A percentile compares a stretch with the other conserved stretches of the same genome.
phyloP scores from a whole-genome alignment of 2,329 filamentous ascomycete species.

The Ceratocystis cubensis region DNA sequence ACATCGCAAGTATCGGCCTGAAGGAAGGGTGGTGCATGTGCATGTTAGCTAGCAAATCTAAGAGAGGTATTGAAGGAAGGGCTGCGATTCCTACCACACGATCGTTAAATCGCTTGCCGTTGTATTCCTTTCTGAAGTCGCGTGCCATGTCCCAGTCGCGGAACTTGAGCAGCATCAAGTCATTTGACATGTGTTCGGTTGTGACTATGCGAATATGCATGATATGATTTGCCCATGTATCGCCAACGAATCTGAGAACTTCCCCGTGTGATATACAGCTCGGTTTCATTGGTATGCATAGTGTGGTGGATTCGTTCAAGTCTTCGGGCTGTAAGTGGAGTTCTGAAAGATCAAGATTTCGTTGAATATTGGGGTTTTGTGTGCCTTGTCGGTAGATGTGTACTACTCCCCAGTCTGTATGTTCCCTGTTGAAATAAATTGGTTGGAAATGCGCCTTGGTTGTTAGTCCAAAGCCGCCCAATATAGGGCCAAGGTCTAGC shows the following conservation, averaged over 20 bases:
- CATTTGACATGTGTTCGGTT: conserved; percentile 77
- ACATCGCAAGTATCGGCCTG: conserved; percentile 85
- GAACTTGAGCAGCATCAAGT: conserved; percentile 94
- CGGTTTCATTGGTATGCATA: conserved; percentile 90
- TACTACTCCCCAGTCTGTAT: conserved; percentile 83
- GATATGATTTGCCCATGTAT: conserved; percentile 72
- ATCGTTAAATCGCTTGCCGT: conserved; percentile 83
- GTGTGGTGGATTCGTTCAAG: conserved; percentile 59
- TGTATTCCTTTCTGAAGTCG: conserved; percentile 74
- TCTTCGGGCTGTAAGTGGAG: conserved; percentile 28
- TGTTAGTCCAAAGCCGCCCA: conserved; percentile 52
- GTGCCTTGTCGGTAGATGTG: conserved; percentile 82
- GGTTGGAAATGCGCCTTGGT: conserved; percentile 73
- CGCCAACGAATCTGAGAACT: conserved; percentile 81
- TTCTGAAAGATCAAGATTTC: conserved; percentile 2
- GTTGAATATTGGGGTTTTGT: conserved; percentile 43
- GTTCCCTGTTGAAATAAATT: conserved; percentile 57
- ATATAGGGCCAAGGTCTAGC: conserved; percentile 41
- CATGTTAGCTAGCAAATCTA: not conserved
- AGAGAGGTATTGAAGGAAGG: not conserved
- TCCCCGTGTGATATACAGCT: conserved; percentile 87
- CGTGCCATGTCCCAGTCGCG: conserved; percentile 59
- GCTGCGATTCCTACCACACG: conserved; percentile 54
- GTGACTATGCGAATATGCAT: conserved; percentile 91
- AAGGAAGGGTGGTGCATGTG: conserved; percentile 21